A percentile compares a stretch with the other conserved stretches of the same genome.
phyloP scores from a whole-genome alignment of 495 filamentous ascomycete species.

The Rostrohypoxylon terebratum region DNA sequence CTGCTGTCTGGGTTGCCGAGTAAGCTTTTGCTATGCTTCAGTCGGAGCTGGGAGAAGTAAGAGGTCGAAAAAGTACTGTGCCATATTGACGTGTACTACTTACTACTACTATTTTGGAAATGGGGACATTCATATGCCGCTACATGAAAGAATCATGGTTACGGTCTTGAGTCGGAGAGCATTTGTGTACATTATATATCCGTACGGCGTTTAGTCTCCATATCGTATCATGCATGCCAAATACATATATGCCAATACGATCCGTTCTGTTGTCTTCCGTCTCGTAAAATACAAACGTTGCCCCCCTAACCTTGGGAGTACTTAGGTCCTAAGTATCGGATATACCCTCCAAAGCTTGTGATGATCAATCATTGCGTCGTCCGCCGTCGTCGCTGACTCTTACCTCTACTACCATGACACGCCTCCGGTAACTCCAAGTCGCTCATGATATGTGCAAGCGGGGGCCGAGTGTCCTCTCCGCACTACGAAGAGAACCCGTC shows the following conservation, averaged over 20 bases:
- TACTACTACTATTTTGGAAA: not conserved
- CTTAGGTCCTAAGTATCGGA: not conserved
- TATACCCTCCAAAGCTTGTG: not conserved
- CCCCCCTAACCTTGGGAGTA: not conserved
- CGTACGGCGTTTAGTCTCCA: slow-evolving; percentile 22
- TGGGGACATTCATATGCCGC: not conserved
- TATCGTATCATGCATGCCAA: slow-evolving; percentile 1
- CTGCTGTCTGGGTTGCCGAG: slow-evolving; percentile 91
- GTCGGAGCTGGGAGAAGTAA: not conserved
- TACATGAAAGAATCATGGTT: not conserved
- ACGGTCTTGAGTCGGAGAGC: slow-evolving; percentile 14
- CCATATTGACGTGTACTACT: slow-evolving; percentile 16
- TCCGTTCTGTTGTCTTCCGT: not conserved
- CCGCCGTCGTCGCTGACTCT: not conserved
- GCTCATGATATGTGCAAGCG: slow-evolving; percentile 11
- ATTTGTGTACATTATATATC: slow-evolving; percentile 30
- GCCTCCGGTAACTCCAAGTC: slow-evolving; percentile 2
- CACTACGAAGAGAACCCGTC: slow-evolving; percentile 68
- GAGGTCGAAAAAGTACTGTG: not conserved
- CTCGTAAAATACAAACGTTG: not conserved
- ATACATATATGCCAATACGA: not conserved
- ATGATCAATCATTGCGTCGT: slow-evolving; percentile 9
- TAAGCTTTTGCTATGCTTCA: slow-evolving; percentile 54
- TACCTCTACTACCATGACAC: not conserved
- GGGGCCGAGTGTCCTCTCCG: not conserved